Evolutionary conservation across 2,329 filamentous ascomycete genomes (phyloP).

Genomic region (Fusarium circinatum): DNA sequence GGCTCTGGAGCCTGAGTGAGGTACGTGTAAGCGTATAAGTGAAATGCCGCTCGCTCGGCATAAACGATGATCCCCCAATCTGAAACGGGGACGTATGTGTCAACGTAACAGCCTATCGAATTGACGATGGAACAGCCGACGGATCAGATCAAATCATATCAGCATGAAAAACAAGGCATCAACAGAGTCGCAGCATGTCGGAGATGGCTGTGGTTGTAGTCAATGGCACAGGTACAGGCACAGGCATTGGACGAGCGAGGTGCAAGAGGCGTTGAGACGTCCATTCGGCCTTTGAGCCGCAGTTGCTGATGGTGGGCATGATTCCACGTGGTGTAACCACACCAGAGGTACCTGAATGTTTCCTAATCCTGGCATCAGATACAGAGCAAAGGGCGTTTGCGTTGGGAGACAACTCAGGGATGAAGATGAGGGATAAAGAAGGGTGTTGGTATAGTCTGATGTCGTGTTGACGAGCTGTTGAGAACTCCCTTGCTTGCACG

Average conservation of each 20-base stretch:
- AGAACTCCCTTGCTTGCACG: neutral
- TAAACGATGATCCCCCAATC: constrained; percentile 15
- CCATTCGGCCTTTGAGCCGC: constrained; percentile 39
- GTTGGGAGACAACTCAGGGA: neutral
- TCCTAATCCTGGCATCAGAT: constrained; percentile 9
- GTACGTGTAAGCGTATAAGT: constrained; percentile 28
- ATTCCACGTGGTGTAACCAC: constrained; percentile 45
- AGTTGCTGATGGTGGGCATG: constrained; percentile 22
- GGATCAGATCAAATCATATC: constrained; percentile 10
- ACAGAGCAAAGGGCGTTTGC: constrained; percentile 8
- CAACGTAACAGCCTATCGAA: constrained; percentile 35
- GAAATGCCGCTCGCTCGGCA: constrained; percentile 30
- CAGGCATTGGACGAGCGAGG: neutral
- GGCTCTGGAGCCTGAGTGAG: constrained; percentile 2
- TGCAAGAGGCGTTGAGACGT: constrained; percentile 22
- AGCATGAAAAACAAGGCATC: constrained; percentile 17
- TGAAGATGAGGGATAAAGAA: neutral
- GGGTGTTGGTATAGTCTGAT: constrained; percentile 14
- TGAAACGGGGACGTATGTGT: constrained; percentile 37
- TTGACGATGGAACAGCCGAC: neutral
- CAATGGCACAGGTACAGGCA: neutral
- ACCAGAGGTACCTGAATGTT: constrained; percentile 11
- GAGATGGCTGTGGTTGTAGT: constrained; percentile 24
- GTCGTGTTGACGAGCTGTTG: constrained; percentile 7
- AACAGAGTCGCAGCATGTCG: constrained; percentile 1